A percentile compares a stretch with the other conserved stretches of the same genome.
phyloP scores from a whole-genome alignment of 192 early-diverging fungal species.

The Linnemannia exigua region DNA sequence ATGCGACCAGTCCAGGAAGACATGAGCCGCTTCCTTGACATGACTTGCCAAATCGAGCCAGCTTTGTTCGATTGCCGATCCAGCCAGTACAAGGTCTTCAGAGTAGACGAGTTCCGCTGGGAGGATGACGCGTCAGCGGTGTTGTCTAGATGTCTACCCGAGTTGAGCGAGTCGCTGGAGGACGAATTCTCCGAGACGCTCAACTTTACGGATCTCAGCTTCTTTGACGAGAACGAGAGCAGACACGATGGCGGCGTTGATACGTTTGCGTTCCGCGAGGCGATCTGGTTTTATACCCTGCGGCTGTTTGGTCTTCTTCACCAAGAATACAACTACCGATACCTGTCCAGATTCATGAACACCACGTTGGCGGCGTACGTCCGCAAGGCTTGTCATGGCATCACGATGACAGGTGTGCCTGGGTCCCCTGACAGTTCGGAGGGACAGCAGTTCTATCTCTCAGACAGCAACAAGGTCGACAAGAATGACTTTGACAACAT shows the following conservation, averaged over 20 bases:
- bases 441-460: slow-evolving; percentile 17
- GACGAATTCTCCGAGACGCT: slow-evolving; percentile 65
- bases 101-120: slow-evolving; percentile 69
- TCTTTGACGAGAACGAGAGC: slow-evolving; percentile 59
- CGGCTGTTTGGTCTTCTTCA: slow-evolving; percentile 66
- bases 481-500: slow-evolving; percentile 66
- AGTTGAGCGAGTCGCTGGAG: slow-evolving; percentile 64
- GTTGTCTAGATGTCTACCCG: slow-evolving; percentile 63
- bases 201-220: slow-evolving; percentile 69
- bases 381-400: slow-evolving; percentile 59
- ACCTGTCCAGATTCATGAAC: slow-evolving; percentile 62
- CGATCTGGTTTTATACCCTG: slow-evolving; percentile 70
- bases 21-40: slow-evolving; percentile 61
- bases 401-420: slow-evolving; percentile 28
- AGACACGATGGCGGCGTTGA: slow-evolving; percentile 63
- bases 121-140: slow-evolving; percentile 68
- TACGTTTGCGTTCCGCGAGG: slow-evolving; percentile 66
- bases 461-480: slow-evolving; percentile 54
- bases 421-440: slow-evolving; percentile 13
- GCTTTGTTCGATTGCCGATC: slow-evolving; percentile 55
- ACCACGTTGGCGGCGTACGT: slow-evolving; percentile 60
- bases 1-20: slow-evolving; percentile 62
- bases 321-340: slow-evolving; percentile 68
- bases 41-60: slow-evolving; percentile 37
- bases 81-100: slow-evolving; percentile 57